These are phyloP conservation scores for Neofusicoccum umdonicola DNA, from an alignment of 2,329 filamentous ascomycete genomes.

Conservation along the genomic window DNA sequence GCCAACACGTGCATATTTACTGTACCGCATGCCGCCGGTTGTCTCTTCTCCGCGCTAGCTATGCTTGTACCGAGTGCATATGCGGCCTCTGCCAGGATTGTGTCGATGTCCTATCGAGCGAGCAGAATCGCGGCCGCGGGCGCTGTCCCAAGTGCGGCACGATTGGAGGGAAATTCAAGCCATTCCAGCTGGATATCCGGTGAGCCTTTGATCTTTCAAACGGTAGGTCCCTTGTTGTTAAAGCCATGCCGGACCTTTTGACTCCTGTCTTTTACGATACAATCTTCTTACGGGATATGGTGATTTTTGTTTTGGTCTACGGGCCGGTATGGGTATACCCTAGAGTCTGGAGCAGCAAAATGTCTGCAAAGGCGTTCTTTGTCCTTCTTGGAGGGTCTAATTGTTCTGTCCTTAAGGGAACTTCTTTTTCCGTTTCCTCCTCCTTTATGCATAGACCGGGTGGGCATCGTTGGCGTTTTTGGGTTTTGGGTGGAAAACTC, in stretches of 20 bases:
- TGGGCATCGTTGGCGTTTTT: constrained; percentile 9
- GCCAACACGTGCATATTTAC: constrained; percentile 72
- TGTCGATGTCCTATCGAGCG: constrained; percentile 74
- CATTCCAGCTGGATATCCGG: constrained; percentile 79
- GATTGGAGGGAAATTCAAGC: constrained; percentile 77
- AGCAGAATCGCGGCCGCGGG: constrained; percentile 66
- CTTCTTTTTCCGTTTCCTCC: constrained; percentile 12
- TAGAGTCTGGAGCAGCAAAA: constrained; percentile 16
- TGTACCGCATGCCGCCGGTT: constrained; percentile 82
- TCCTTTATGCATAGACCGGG: constrained; percentile 24
- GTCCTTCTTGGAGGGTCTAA: background rate
- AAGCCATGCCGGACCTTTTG: background rate
- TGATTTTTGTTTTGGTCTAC: background rate
- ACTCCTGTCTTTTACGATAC: background rate
- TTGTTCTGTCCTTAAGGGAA: background rate
- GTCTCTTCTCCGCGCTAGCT: constrained; percentile 76
- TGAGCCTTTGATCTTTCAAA: constrained; percentile 40
- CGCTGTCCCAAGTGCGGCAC: constrained; percentile 76
- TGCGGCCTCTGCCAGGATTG: constrained; percentile 88
- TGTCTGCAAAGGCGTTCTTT: constrained; percentile 13
- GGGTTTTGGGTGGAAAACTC: background rate
- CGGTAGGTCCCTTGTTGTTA: background rate
- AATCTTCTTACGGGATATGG: background rate
- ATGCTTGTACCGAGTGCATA: constrained; percentile 94
- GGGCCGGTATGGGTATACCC: constrained; percentile 17